Evolutionary conservation across 441 rosid genomes (phyloP), one percentile per base, ranked within the genome.

Genomic region (Omphalea diandra): DNA sequence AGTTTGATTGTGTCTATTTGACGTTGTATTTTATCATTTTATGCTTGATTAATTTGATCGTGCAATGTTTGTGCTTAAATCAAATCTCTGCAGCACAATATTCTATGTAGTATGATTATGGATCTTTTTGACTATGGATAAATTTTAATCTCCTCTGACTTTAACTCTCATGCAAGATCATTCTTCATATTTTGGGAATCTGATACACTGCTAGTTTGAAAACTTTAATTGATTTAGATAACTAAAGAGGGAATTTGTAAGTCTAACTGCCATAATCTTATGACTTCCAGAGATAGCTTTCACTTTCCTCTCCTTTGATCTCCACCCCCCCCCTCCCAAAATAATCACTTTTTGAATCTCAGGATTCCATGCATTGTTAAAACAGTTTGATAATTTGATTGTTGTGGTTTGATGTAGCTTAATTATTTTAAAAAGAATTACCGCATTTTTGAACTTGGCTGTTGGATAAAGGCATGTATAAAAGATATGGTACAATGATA

Each of bases 1-100:
- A 38, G 11, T 50, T 63, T 69, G 43, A 67, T 41, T 35, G 43
- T 59, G 8, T 41, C 14, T 18, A 14, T 59, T 41, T 17, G 63
- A 8, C 15, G 58, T 29, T 32, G 32, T 40, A 40, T 26, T 65
- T 55, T 22, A 24, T 27, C 52, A 32, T 22, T 62, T 26, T 2
- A 2, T 32, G 9, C 54, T 2, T 20, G 11, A 22, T 36, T 9
- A 9, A 9, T 9, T 40, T 4, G 4, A 33, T 18, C 62, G 20
- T 27, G 29, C 10, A 15, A 44, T 55, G 14, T 33, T 44, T 56
- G 55, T 33, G 49, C 29, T 46, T 15, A 31, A 60, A 38, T 27
- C 15, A 38, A 26, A 32, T 52, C 44, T 27, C 3, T 44, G 26
- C 43, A 7, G n/a, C 40, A 4, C 22, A 20, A 31, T 18, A 4